A percentile compares a stretch with the other conserved stretches of the same genome.
phyloP scores from a whole-genome alignment of 495 filamentous ascomycete genomes.

The Neurospora tetraspora region DNA sequence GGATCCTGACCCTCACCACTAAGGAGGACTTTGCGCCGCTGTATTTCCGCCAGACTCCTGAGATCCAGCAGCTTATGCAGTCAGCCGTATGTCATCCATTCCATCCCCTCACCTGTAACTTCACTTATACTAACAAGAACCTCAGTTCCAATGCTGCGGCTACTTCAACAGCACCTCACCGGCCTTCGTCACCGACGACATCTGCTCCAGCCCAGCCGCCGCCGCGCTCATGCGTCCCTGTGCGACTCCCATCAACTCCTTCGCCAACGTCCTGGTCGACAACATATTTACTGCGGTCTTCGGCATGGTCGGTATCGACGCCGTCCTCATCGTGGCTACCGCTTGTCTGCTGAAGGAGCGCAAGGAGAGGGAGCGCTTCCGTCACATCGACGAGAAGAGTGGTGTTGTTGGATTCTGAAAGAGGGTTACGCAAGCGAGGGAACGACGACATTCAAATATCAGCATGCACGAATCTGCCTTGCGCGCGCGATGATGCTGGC shows the following conservation, averaged over 20 bases:
- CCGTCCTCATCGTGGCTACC: slow-evolving; percentile 51
- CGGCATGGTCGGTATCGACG: slow-evolving; percentile 61
- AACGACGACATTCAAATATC: neutral
- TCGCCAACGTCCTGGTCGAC: slow-evolving; percentile 57
- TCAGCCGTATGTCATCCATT: slow-evolving; percentile 39
- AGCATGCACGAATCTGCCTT: neutral
- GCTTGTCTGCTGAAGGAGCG: slow-evolving; percentile 62
- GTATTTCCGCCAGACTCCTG: slow-evolving; percentile 42
- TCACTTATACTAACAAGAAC: slow-evolving; percentile 11
- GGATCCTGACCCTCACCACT: slow-evolving; percentile 59
- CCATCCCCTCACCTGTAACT: neutral
- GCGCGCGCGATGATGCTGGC: neutral
- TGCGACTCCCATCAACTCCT: slow-evolving; percentile 48
- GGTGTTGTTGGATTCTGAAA: slow-evolving; percentile 35
- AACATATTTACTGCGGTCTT: slow-evolving; percentile 66
- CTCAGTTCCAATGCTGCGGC: slow-evolving; percentile 64
- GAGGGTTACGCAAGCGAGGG: neutral
- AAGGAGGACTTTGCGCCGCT: slow-evolving; percentile 43
- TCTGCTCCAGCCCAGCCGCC: slow-evolving; percentile 50
- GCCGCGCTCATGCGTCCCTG: slow-evolving; percentile 60
- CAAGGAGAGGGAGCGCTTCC: slow-evolving; percentile 60
- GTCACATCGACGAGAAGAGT: slow-evolving; percentile 63
- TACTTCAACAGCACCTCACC: slow-evolving; percentile 58
- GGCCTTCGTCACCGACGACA: slow-evolving; percentile 49
- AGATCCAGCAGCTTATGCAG: slow-evolving; percentile 53